Conservation (phyloP, 495 filamentous ascomycete species). For the Platismatia glauca region DNA sequence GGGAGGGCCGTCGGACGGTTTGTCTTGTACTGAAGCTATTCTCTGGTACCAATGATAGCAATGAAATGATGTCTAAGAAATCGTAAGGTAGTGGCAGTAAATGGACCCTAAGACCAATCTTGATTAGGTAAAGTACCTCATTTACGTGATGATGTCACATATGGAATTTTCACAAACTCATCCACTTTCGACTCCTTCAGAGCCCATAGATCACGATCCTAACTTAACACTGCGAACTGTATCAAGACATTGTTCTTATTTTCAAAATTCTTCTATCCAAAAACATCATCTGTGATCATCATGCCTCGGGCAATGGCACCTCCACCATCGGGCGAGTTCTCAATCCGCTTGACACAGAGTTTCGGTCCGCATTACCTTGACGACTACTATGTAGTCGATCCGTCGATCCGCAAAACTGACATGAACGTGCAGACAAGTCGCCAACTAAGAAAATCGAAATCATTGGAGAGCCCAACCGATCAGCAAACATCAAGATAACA, state of each 20-base stretch:
- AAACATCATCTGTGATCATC: background rate
- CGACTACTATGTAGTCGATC: background rate
- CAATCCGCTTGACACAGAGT: slow-evolving; percentile 13
- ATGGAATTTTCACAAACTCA: background rate
- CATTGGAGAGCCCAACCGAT: slow-evolving; percentile 19
- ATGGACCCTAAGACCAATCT: background rate
- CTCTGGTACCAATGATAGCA: background rate
- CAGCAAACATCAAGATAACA: slow-evolving; percentile 15
- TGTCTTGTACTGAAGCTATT: background rate
- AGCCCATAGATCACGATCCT: background rate
- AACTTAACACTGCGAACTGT: background rate
- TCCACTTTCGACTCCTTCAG: background rate
- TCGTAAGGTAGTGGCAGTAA: background rate
- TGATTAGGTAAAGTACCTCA: background rate
- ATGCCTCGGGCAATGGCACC: slow-evolving; percentile 22
- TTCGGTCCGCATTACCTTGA: background rate
- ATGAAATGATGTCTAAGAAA: background rate
- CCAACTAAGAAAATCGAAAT: slow-evolving; percentile 18
- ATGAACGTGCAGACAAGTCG: background rate
- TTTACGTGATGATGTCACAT: background rate
- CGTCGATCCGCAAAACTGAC: background rate
- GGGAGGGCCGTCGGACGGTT: background rate
- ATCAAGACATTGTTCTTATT: too few species aligned
- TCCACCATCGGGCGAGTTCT: slow-evolving; percentile 20
- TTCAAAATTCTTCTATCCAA: background rate